A percentile compares a stretch with the other conserved stretches of the same genome.
These are phyloP conservation scores for Murraya paniculata DNA, from an alignment of 345 rosid species.

Conservation along the genomic window DNA sequence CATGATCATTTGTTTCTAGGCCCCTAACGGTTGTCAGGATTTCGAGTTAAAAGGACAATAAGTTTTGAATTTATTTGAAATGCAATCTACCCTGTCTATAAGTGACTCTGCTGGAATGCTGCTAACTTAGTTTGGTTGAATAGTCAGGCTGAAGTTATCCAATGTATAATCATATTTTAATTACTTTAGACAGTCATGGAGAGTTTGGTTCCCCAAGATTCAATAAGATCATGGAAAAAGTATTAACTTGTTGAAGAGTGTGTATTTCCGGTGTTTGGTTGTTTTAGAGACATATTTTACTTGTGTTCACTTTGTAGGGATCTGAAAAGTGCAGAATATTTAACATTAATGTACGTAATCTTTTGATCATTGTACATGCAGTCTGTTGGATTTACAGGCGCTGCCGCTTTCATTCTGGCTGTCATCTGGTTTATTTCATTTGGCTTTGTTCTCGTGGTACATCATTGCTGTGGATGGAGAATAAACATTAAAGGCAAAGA, in stretches of 20 bases:
- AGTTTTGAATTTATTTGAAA: not conserved
- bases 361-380: slow-evolving; percentile 34
- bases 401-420: slow-evolving; percentile 74
- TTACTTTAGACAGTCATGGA: not conserved
- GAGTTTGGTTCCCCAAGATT: not conserved
- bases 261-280: not conserved
- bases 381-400: slow-evolving; percentile 98
- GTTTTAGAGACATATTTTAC: not conserved
- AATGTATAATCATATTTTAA: not conserved
- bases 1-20: not conserved
- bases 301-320: not conserved
- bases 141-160: not conserved
- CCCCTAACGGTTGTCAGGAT: not conserved
- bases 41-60: not conserved
- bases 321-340: not conserved
- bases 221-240: not conserved
- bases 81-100: not conserved
- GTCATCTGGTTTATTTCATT: slow-evolving; percentile 75
- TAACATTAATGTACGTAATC: not conserved
- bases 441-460: slow-evolving; percentile 67
- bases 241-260: not conserved
- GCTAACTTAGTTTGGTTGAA: not conserved
- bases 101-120: not conserved
- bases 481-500: slow-evolving; percentile 49
- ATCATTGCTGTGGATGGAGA: slow-evolving; percentile 69